A percentile compares a stretch with the other conserved stretches of the same genome.
phyloP scores from a whole-genome alignment of 148 eudicot genomes.

The Chenopodium quinoa region DNA sequence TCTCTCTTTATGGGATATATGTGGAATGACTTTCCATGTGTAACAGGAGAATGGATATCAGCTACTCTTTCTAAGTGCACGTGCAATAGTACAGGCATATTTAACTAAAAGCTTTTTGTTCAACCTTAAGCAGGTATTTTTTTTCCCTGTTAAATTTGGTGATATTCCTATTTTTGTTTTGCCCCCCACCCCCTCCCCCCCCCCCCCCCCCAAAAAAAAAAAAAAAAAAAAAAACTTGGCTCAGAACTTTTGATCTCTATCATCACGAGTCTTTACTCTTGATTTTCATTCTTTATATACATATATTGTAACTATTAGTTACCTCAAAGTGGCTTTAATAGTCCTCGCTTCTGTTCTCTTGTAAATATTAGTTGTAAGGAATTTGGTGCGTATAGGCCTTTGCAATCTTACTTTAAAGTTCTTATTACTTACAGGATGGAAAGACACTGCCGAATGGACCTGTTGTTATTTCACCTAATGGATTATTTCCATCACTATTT shows the following conservation, averaged over 20 bases:
- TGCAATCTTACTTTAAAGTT: conserved; percentile 7
- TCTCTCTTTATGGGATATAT: conserved; percentile 13
- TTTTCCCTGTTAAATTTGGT: not conserved
- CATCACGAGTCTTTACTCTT: not conserved
- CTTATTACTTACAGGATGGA: conserved; percentile 71
- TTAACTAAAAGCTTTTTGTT: conserved; percentile 79
- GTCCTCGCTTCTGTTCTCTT: not conserved
- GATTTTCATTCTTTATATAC: not conserved
- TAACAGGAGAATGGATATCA: conserved; percentile 96
- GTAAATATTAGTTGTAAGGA: not conserved
- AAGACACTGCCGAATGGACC: conserved; percentile 93
- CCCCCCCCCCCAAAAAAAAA: too few relatives aligned
- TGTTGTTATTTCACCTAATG: conserved; percentile 96
- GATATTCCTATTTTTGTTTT: not conserved
- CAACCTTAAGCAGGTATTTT: conserved; percentile 87
- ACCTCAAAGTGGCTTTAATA: not conserved
- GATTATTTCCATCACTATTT: conserved; percentile 87
- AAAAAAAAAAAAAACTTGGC: too few relatives aligned
- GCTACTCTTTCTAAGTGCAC: conserved; percentile 91
- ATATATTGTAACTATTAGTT: not conserved
- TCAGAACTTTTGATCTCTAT: too few relatives aligned
- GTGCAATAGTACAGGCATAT: conserved; percentile 98
- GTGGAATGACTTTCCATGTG: conserved; percentile 18
- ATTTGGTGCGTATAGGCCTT: not conserved
- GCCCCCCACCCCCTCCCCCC: not conserved